Conservation (phyloP, 2,329 filamentous ascomycete genomes). For the Pseudocercospora cruenta region DNA sequence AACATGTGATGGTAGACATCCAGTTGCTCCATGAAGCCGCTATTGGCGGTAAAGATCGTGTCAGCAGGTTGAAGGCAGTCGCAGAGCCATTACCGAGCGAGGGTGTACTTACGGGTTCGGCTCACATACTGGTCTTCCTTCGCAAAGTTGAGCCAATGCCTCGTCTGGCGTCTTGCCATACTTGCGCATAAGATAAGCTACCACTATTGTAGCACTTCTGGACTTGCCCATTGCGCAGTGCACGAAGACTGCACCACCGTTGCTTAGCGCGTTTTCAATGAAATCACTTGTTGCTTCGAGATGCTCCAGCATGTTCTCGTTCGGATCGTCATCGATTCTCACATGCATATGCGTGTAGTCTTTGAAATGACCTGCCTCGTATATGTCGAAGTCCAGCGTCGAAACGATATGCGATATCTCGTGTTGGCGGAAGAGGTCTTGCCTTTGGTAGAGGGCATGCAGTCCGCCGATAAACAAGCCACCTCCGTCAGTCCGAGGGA, state of each 20-base stretch:
- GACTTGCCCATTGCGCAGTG: constrained; percentile 94
- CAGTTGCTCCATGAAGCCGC: constrained; percentile 85
- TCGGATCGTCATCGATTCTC: constrained; percentile 84
- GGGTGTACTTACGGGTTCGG: constrained; percentile 63
- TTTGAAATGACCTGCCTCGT: constrained; percentile 62
- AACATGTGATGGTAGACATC: constrained; percentile 82
- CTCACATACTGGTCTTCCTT: constrained; percentile 76
- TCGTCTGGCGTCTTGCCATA: constrained; percentile 57
- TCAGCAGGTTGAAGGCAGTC: neutral
- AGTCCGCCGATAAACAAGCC: constrained; percentile 47
- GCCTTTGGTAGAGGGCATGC: constrained; percentile 44
- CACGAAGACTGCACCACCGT: constrained; percentile 64
- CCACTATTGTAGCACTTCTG: constrained; percentile 78
- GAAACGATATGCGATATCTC: constrained; percentile 88
- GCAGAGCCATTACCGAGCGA: constrained; percentile 34
- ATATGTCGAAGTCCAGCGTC: constrained; percentile 66
- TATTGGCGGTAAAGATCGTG: neutral
- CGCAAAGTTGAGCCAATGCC: constrained; percentile 70
- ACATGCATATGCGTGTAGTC: constrained; percentile 68
- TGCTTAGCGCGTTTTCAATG: constrained; percentile 73
- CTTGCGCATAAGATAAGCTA: constrained; percentile 77
- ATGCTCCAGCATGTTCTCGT: constrained; percentile 80
- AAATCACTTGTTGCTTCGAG: constrained; percentile 72
- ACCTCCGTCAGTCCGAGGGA: constrained; percentile 39
- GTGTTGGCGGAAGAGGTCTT: constrained; percentile 67